A percentile compares a stretch with the other conserved stretches of the same genome.
Conservation (phyloP, 305 asterid species). For the Ajuga reptans region DNA sequence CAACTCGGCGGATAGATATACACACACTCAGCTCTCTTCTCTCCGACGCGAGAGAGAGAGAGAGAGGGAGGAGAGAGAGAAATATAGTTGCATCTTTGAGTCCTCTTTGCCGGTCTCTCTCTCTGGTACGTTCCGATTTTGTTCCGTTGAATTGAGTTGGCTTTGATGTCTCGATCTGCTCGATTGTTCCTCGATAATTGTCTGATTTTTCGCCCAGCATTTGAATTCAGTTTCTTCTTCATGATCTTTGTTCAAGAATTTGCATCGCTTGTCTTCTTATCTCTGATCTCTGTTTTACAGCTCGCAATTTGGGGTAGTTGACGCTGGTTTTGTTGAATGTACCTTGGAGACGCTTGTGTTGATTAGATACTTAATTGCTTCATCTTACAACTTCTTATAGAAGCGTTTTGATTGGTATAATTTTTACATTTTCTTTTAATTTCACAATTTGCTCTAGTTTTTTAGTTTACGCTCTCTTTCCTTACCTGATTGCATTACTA, state of each 20-base stretch:
- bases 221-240: conserved; percentile 8
- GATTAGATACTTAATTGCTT: not conserved
- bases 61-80: conserved; percentile 1
- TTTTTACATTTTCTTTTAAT: not conserved
- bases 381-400: not conserved
- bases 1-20: conserved; percentile 27
- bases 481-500: not conserved
- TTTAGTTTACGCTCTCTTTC: not conserved
- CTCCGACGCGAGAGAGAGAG: conserved; percentile 26
- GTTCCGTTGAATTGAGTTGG: not conserved
- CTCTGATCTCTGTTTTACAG: conserved; percentile 31
- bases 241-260: conserved; percentile 18
- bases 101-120: conserved; percentile 6
- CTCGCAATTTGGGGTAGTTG: conserved; percentile 22
- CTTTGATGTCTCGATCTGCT: conserved; percentile 34
- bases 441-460: conserved; percentile 4
- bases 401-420: conserved; percentile 13
- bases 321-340: conserved; percentile 8
- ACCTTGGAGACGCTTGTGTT: not conserved
- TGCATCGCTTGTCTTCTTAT: conserved; percentile 2
- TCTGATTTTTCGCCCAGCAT: conserved; percentile 15
- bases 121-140: conserved; percentile 30
- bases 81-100: not conserved
- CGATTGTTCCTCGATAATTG: conserved; percentile 14
- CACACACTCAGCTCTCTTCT: conserved; percentile 34